Conservation (phyloP, 1,284 basidiomycete genomes). For the Gymnopus androsaceus region DNA sequence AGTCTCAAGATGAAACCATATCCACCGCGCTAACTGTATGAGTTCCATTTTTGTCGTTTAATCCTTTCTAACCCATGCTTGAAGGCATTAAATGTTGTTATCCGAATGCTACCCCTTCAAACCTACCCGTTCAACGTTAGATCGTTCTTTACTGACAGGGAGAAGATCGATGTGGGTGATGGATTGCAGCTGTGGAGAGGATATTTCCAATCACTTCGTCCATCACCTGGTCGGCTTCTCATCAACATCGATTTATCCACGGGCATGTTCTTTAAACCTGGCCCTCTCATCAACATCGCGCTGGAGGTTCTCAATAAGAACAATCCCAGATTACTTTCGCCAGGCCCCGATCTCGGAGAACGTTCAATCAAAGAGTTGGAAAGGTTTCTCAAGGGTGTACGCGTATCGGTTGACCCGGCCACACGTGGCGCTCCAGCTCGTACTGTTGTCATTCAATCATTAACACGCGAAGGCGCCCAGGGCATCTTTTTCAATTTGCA, state of each 20-base stretch:
- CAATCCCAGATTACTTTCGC: slow-evolving; percentile 36
- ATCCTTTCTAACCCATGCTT: not conserved
- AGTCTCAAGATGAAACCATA: slow-evolving; percentile 56
- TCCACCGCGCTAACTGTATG: slow-evolving; percentile 61
- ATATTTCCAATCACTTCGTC: slow-evolving; percentile 65
- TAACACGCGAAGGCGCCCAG: slow-evolving; percentile 36
- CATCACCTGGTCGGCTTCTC: slow-evolving; percentile 52
- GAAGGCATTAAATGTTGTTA: slow-evolving; percentile 61
- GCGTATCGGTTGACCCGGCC: slow-evolving; percentile 34
- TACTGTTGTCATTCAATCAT: slow-evolving; percentile 41
- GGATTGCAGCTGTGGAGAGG: slow-evolving; percentile 30
- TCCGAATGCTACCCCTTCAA: slow-evolving; percentile 60
- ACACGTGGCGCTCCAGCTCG: slow-evolving; percentile 20
- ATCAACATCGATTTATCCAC: slow-evolving; percentile 69
- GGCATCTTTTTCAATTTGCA: slow-evolving; percentile 37
- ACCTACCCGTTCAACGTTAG: slow-evolving; percentile 60
- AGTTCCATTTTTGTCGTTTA: not conserved
- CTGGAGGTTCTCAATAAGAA: slow-evolving; percentile 42
- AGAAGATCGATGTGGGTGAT: slow-evolving; percentile 53
- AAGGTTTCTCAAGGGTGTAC: slow-evolving; percentile 43
- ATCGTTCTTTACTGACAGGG: slow-evolving; percentile 59
- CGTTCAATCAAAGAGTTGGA: slow-evolving; percentile 39
- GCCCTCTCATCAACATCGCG: slow-evolving; percentile 41
- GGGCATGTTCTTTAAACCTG: slow-evolving; percentile 58
- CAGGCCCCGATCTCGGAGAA: slow-evolving; percentile 40